A percentile compares a stretch with the other conserved stretches of the same genome.
Conservation (phyloP, 148 eudicot genomes). For the Rhododendron ovatum region DNA sequence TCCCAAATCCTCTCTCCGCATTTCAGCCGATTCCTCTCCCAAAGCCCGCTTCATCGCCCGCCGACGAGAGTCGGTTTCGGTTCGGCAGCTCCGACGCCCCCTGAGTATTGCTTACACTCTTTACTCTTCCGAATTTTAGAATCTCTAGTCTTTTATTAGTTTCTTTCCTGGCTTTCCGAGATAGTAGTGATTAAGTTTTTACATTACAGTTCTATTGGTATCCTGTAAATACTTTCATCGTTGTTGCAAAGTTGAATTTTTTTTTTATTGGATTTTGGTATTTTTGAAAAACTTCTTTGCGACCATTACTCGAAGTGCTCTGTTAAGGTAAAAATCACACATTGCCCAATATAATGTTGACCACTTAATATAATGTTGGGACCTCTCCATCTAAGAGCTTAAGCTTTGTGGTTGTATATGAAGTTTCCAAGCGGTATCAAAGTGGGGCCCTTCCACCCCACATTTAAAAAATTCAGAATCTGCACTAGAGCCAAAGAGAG, state of each 20-base stretch:
- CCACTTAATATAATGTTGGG: background rate
- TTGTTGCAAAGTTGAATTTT: background rate
- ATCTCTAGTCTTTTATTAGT: background rate
- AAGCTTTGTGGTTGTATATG: background rate
- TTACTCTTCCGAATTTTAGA: background rate
- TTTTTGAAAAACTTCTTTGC: background rate
- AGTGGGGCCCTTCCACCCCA: background rate
- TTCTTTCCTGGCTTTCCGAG: background rate
- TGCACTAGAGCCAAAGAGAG: background rate
- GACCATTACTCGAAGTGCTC: background rate
- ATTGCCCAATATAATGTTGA: background rate
- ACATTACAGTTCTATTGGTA: background rate
- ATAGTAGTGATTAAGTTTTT: background rate
- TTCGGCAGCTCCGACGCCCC: slow-evolving; percentile 62
- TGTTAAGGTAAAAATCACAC: background rate
- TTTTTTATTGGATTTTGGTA: background rate
- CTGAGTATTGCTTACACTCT: slow-evolving; percentile 35
- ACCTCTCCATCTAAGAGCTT: background rate
- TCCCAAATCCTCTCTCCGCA: slow-evolving; percentile 30
- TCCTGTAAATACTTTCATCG: background rate
- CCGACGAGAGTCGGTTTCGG: slow-evolving; percentile 49
- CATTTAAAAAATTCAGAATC: background rate
- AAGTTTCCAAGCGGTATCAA: background rate
- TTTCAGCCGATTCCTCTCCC: slow-evolving; percentile 46
- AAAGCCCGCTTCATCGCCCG: slow-evolving; percentile 69